phyloP scores from a whole-genome alignment of 2,329 filamentous ascomycete species.

The Alternaria dauci region DNA sequence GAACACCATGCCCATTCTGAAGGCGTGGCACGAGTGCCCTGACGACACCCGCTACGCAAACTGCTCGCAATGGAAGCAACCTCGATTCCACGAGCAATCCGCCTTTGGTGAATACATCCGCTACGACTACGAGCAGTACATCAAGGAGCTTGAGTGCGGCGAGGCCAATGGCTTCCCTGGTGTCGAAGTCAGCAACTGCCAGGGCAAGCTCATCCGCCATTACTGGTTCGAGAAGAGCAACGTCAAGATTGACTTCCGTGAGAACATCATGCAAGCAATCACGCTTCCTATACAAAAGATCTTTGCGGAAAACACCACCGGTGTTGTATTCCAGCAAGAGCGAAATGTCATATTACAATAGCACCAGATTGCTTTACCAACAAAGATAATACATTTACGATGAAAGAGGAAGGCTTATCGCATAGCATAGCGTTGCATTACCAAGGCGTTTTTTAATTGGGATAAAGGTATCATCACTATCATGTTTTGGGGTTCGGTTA shows the following conservation, averaged over 20 bases:
- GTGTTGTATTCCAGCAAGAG: constrained; percentile 38
- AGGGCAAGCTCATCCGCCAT: constrained; percentile 49
- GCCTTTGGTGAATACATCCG: constrained; percentile 52
- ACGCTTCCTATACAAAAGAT: constrained; percentile 47
- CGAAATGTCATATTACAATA: constrained; percentile 39
- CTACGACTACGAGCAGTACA: constrained; percentile 50
- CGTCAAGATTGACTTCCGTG: constrained; percentile 46
- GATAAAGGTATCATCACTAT: constrained; percentile 1
- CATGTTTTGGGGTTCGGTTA: constrained; percentile 3
- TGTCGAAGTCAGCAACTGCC: constrained; percentile 46
- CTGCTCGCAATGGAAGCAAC: constrained; percentile 51
- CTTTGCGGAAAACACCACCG: constrained; percentile 41
- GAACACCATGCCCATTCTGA: constrained; percentile 59
- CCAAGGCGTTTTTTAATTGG: constrained; percentile 28
- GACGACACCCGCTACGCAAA: constrained; percentile 46
- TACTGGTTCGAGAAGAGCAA: constrained; percentile 50
- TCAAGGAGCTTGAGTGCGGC: constrained; percentile 50
- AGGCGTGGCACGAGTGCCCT: constrained; percentile 58
- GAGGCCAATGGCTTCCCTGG: constrained; percentile 52
- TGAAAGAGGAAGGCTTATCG: constrained; percentile 15
- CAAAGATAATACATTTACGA: constrained; percentile 4
- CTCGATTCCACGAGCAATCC: constrained; percentile 52
- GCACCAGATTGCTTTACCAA: not conserved
- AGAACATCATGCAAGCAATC: constrained; percentile 51
- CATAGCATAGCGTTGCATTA: constrained; percentile 36